Percentiles rank a stretch among this genome's conserved stretches.
phyloP scores from a whole-genome alignment of 208 protist species.

The Leishmania braziliensis region DNA sequence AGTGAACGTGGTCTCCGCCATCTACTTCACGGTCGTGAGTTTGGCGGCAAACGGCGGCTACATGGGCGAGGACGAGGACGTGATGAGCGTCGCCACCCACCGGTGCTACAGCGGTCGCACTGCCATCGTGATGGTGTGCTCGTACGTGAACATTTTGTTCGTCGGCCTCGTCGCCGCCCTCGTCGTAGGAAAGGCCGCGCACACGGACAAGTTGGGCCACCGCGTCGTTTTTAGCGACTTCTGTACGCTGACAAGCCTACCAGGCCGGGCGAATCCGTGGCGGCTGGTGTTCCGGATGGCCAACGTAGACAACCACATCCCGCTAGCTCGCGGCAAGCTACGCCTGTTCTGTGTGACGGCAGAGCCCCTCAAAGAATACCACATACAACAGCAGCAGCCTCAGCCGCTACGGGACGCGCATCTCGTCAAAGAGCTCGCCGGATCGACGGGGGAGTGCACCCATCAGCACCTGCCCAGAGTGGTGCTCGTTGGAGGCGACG shows the following conservation, averaged over 20 bases:
- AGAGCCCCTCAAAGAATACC: conserved; percentile 56
- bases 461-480: conserved; percentile 8
- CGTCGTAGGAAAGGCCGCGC: conserved; percentile 83
- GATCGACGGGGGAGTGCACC: conserved; percentile 5
- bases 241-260: conserved; percentile 63
- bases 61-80: conserved; percentile 66
- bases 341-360: conserved; percentile 71
- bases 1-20: conserved; percentile 41
- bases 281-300: conserved; percentile 77
- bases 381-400: conserved; percentile 37
- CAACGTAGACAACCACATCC: conserved; percentile 66
- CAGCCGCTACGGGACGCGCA: conserved; percentile 9
- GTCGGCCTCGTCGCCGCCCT: conserved; percentile 84
- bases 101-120: conserved; percentile 77
- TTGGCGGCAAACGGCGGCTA: conserved; percentile 88
- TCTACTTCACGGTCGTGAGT: conserved; percentile 87
- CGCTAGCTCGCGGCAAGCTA: conserved; percentile 61
- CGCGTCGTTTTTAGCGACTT: conserved; percentile 86
- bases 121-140: conserved; percentile 73
- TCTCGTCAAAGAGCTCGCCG: background rate
- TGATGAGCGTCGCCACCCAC: conserved; percentile 62
- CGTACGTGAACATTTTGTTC: conserved; percentile 85
- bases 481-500: background rate
- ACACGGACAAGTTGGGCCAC: conserved; percentile 58
- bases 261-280: conserved; percentile 49